These are phyloP conservation scores for Cladophialophora yegresii DNA, from an alignment of 2,329 filamentous ascomycete genomes.

Conservation along the genomic window DNA sequence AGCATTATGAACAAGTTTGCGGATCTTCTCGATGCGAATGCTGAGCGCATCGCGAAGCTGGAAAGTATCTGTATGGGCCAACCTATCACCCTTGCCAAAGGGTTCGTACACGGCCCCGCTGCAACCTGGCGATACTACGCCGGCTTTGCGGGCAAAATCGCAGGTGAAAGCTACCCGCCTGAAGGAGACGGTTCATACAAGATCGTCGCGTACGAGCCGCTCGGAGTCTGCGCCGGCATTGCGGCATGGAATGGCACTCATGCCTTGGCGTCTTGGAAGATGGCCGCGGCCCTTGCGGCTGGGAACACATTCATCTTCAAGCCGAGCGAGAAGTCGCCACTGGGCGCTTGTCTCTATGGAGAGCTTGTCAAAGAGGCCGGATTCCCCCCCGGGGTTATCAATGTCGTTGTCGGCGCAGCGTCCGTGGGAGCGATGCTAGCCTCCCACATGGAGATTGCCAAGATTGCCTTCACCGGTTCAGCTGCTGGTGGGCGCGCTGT, in stretches of 20 bases:
- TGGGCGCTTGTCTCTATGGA: conserved; percentile 61
- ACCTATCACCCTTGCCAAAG: conserved; percentile 62
- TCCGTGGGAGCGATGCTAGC: conserved; percentile 41
- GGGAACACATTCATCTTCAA: conserved; percentile 62
- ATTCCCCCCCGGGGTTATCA: conserved; percentile 70
- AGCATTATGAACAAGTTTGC: conserved; percentile 38
- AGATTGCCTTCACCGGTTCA: conserved; percentile 48
- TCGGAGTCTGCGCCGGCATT: conserved; percentile 72
- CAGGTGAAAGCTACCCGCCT: conserved; percentile 60
- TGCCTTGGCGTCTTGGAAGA: conserved; percentile 71
- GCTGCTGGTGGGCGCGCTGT: conserved; percentile 44
- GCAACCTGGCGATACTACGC: conserved; percentile 66
- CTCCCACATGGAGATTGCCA: conserved; percentile 47
- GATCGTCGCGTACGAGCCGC: conserved; percentile 38
- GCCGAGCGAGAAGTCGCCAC: conserved; percentile 60
- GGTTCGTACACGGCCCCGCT: conserved; percentile 24
- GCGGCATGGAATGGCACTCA: conserved; percentile 82
- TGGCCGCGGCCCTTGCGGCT: conserved; percentile 54
- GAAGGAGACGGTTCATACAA: conserved; percentile 38
- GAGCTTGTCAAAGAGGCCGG: conserved; percentile 70
- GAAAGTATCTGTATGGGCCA: conserved; percentile 84
- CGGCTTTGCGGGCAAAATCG: conserved; percentile 77
- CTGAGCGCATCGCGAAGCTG: conserved; percentile 62
- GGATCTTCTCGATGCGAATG: conserved; percentile 67
- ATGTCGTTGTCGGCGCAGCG: conserved; percentile 41